Evolutionary conservation across 768 basidiomycete species (phyloP), one percentile per base, ranked within the genome.

Genomic region (Cyathus striatus): DNA sequence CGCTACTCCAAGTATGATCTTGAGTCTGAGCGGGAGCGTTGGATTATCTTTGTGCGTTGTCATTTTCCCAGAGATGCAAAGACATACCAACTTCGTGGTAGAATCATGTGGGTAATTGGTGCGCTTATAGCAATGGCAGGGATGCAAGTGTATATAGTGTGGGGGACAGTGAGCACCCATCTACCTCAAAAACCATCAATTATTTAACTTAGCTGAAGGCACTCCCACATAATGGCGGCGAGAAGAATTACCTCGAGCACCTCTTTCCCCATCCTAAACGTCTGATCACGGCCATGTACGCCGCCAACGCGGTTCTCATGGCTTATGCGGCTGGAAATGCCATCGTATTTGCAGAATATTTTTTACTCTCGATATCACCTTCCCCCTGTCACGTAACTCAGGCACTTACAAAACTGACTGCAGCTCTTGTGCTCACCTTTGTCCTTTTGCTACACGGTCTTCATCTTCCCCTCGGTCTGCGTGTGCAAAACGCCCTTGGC

Each of bases 231-330:
- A 79, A 64, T 30, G 81, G 81, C 2, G 81, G 75, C 9, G 81
- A 83, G 59, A 82, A 81, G 53, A 79, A 73, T 30, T 84, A 83
- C 49, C 61, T 83, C 41, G 78, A 80, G 48, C 80, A 67, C 49
- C 57, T 81, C 22, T 82, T 66, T 51, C 63, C 67, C 30, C 63
- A 62, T 14, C 82, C 81, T 6, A 68, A 61, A 36, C 74, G 70
- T 36, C 61, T 84, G 49, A 64, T 64, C 18, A 73, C 75, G 16
- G 78, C 70, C 48, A 47, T 73, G 24, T 82, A 73, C 46, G 72
- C 75, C 12, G 58, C 66, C n/a, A 75, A 76, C 50, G 69, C 68
- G 2, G 47, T 79, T 1, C 57, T 75, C 17, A 55, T 75, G 54
- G 52, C 52, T n/a, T 60, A 53, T 51, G 51, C 58, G 7, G 60